phyloP scores from a whole-genome alignment of 768 basidiomycete species.

The Hemileccinum impolitum region DNA sequence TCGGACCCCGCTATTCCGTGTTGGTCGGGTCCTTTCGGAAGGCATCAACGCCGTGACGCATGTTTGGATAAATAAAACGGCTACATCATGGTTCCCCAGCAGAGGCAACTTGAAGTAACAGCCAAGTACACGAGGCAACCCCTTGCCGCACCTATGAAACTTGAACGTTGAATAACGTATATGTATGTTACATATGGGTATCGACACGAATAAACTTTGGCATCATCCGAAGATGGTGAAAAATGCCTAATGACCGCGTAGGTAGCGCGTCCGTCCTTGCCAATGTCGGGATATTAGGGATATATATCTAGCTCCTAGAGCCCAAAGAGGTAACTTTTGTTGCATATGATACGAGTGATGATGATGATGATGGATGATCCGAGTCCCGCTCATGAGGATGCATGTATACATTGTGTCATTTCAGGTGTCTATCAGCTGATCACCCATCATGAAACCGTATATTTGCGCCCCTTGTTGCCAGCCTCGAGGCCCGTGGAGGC shows the following conservation, averaged over 20 bases:
- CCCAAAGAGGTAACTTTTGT: not conserved
- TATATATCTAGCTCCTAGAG: conserved; percentile 15
- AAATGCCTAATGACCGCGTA: no score
- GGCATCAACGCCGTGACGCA: no score
- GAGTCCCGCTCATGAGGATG: conserved; percentile 20
- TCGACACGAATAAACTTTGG: conserved; percentile 2
- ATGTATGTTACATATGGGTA: no score
- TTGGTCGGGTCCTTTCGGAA: no score
- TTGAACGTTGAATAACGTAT: no score
- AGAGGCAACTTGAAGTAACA: no score
- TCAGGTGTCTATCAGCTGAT: conserved; percentile 14
- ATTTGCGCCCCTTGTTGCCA: conserved; percentile 5
- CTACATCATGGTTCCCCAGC: no score
- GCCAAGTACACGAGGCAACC: no score
- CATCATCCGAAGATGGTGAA: conserved; percentile 5
- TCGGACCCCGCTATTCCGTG: no score
- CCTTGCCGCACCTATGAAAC: no score
- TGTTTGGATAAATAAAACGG: no score
- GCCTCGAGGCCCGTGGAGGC: conserved; percentile 16
- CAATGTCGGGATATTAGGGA: conserved; percentile 18
- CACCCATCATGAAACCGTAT: conserved; percentile 4
- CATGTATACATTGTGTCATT: conserved; percentile 25
- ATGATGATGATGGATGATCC: not conserved
- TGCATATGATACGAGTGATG: conserved; percentile 1
- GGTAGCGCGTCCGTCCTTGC: conserved; percentile 5